Base-by-base conservation (phyloP, 768 basidiomycete species). In the Hericium erinaceus region DNA sequence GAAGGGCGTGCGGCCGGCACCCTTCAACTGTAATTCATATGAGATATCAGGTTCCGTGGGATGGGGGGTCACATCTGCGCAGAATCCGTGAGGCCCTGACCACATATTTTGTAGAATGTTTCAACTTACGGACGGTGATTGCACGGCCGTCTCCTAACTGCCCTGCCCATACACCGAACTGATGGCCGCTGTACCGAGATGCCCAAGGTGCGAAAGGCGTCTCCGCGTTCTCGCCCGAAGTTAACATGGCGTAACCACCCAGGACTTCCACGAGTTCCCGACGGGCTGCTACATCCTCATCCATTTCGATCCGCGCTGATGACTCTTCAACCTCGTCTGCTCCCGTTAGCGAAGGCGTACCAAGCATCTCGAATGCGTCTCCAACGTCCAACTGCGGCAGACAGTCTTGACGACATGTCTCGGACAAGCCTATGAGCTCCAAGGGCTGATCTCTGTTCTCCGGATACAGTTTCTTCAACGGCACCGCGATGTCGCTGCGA, bases 81-180 rank as follows among this genome's bases (percentile, higher is more conserved):
- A 18, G 48, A n/a, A 24, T 40, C 4, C 4, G 49, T 22, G 16
- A 46, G 20, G 39, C 44, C 16, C 13, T 13, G n/a, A 4, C 18
- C 6, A 15, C 26, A 50, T 50, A 15, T n/a, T 5, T 5, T 41
- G 5, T 15, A 15, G 44, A 46, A 58, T 24, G 8, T 57, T 48
- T 52, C 5, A 51, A 72, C 80, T 61, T 63, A 83, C 83, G 72
- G 53, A 99, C 81, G 9, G 89, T 90, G n/a, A 92, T 90, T 1
- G 97, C 95, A 16, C 97, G 80, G 0, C 97, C 97, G 65, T 98
- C 95, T 12, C 97, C 97, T 4, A 99, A 77, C 67, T 98, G 97
- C 24, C 94, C 93, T 0, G 97, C 95, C 85, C 88, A 98, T 2
- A 67, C 72, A 0, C 92, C 92, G 65, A 93, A 94, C 64, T 93